Percentiles rank a stretch among this genome's conserved stretches.
Evolutionary conservation across 2,329 filamentous ascomycete genomes (phyloP).

Genomic region (Neobulgaria alba): DNA sequence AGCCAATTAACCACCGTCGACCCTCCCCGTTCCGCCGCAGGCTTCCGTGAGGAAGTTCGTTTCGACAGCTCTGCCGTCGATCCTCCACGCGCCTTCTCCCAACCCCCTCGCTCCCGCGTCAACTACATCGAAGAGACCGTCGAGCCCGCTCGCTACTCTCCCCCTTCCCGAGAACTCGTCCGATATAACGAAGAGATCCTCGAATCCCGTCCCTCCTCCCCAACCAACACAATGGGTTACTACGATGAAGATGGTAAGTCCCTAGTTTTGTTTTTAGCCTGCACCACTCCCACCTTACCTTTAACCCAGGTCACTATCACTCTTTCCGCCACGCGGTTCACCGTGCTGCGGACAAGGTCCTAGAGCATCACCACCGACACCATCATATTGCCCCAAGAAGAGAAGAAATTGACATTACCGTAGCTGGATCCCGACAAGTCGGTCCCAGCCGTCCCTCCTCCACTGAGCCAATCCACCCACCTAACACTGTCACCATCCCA

Average conservation of each 20-base stretch:
- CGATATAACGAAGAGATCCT: constrained; percentile 26
- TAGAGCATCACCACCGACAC: constrained; percentile 50
- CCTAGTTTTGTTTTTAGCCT: constrained; percentile 1
- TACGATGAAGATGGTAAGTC: constrained; percentile 58
- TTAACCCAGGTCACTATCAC: constrained; percentile 56
- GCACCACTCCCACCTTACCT: constrained; percentile 19
- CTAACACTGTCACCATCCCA: constrained; percentile 93
- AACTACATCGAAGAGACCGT: constrained; percentile 27
- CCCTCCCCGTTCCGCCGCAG: constrained; percentile 21
- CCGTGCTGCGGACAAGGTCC: constrained; percentile 55
- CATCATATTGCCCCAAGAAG: constrained; percentile 33
- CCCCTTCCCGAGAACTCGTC: constrained; percentile 10
- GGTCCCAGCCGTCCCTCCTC: constrained; percentile 6
- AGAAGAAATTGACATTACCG: constrained; percentile 26
- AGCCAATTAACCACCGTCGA: constrained; percentile 26
- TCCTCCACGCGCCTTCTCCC: constrained; percentile 17
- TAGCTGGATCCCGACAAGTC: constrained; percentile 12
- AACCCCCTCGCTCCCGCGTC: constrained; percentile 12
- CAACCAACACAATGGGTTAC: constrained; percentile 58
- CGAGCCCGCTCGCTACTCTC: constrained; percentile 27
- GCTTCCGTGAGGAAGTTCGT: constrained; percentile 17
- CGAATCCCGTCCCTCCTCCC: constrained; percentile 25
- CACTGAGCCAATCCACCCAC: constrained; percentile 26
- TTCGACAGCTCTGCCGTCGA: constrained; percentile 24
- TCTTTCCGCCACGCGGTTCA: constrained; percentile 64